Base-by-base conservation (phyloP, 1,139 yeast species). In the Debaryomycetaceae sp. region DNA sequence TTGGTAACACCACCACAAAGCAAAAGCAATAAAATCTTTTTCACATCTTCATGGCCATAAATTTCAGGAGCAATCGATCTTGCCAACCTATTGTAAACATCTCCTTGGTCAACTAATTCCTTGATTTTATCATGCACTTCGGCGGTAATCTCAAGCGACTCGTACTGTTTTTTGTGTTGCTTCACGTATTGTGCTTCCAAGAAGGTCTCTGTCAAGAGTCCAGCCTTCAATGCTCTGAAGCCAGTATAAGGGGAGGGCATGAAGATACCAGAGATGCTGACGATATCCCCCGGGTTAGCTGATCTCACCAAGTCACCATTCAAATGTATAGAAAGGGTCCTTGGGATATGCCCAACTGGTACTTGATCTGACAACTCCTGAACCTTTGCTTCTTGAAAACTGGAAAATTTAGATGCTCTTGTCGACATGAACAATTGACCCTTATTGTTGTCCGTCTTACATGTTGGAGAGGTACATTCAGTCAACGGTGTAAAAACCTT, bases 171-270 rank as follows among this genome's bases (percentile, higher is more conserved):
- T 68, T 93, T 95, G 66, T 90, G 96, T 60, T 91, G 97, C 52
- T 75, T 76, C 30, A 95, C 82, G 57, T 78, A 75, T 63, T 93
- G 97, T 2, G 96, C 95, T 59, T 90, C 96, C 48, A 95, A 70
- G 62, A 85, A 95, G 1, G 98, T 91, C 65, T 95, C 99, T 0
- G 99, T 95, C 49, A 95, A 73, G 48, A 95, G 70, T 5, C 99
- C 99, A 0, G 98, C 97, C 58, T 81, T 81, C 52, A 95, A 72
- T 1, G 98, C 99, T 56, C 85, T 81, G 74, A 86, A 91, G 0
- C 99, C 99, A 5, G 98, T 90, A 66, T 91, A 91, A 5, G 99
- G 99, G 38, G 90, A 75, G 1, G 99, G 99, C 72, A 93, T 71
- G 63, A 86, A 90, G 34, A 95, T 85, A 45, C 99, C 99, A 0